phyloP scores from a whole-genome alignment of 2,329 filamentous ascomycete genomes.

The Penicillium glabrum region DNA sequence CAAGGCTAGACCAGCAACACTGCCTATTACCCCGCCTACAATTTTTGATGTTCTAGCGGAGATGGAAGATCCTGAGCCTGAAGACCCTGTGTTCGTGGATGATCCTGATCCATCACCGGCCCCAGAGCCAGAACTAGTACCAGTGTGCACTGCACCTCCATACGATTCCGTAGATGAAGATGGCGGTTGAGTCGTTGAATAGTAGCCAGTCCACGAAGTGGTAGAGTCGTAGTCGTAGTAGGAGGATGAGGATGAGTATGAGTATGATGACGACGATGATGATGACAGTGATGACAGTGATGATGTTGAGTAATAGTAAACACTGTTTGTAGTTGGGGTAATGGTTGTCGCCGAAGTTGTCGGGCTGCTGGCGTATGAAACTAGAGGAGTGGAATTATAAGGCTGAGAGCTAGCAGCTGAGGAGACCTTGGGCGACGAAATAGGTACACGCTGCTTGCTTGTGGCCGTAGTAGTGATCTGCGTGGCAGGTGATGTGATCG shows the following conservation, averaged over 20 bases:
- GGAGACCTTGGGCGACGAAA: constrained; percentile 8
- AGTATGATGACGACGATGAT: not conserved
- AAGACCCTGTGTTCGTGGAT: constrained; percentile 11
- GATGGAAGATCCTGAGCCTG: constrained; percentile 1
- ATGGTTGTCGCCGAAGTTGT: not conserved
- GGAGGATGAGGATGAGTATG: not conserved
- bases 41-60: constrained; percentile 51
- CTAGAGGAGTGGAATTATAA: constrained; percentile 13
- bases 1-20: constrained; percentile 58
- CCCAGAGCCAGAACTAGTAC: not conserved
- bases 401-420: constrained; percentile 8
- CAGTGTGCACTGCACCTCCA: constrained; percentile 1
- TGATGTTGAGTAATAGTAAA: not conserved
- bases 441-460: constrained; percentile 2
- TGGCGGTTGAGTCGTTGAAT: not conserved
- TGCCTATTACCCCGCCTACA: constrained; percentile 63
- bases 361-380: not conserved
- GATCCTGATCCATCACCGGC: constrained; percentile 7
- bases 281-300: not conserved
- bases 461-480: not conserved
- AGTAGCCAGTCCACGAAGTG: not conserved
- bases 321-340: not conserved
- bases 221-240: not conserved
- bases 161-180: not conserved
- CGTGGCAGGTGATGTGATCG: not conserved